A percentile compares a stretch with the other conserved stretches of the same genome.
Conservation (phyloP, 2,329 filamentous ascomycete species). For the Venturia carpophila region DNA sequence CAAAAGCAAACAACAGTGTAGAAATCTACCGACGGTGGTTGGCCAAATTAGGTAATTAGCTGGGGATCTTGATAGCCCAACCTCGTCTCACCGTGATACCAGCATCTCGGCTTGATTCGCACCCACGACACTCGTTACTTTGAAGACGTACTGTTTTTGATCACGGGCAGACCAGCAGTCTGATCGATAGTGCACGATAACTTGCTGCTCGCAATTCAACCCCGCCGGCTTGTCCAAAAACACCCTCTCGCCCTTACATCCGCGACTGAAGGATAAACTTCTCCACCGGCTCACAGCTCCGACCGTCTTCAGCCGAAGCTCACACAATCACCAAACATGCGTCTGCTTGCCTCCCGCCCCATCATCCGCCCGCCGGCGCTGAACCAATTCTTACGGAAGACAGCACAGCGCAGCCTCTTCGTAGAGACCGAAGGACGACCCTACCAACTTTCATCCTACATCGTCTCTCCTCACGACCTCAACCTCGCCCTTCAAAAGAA, state of each 20-base stretch:
- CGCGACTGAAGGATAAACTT: not conserved
- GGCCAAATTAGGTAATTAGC: not conserved
- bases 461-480: conserved; percentile 79
- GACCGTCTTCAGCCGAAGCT: not conserved
- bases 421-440: conserved; percentile 13
- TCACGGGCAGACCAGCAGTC: not conserved
- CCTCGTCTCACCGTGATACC: not conserved
- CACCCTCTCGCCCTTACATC: not conserved
- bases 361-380: conserved; percentile 17
- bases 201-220: not conserved
- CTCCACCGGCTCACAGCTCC: not conserved
- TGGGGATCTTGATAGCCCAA: not conserved
- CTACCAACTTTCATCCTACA: conserved; percentile 63
- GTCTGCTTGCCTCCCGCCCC: conserved; percentile 8
- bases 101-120: not conserved
- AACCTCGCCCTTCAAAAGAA: conserved; percentile 75
- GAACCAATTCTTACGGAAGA: conserved; percentile 4
- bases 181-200: not conserved
- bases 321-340: conserved; percentile 11
- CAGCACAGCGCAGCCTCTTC: not conserved
- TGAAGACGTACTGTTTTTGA: not conserved
- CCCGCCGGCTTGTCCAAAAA: not conserved
- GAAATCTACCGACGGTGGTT: not conserved
- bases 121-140: not conserved
- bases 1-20: not conserved